Base-by-base conservation (phyloP, 768 basidiomycete species). In the Symmetrospora coprosmae region DNA sequence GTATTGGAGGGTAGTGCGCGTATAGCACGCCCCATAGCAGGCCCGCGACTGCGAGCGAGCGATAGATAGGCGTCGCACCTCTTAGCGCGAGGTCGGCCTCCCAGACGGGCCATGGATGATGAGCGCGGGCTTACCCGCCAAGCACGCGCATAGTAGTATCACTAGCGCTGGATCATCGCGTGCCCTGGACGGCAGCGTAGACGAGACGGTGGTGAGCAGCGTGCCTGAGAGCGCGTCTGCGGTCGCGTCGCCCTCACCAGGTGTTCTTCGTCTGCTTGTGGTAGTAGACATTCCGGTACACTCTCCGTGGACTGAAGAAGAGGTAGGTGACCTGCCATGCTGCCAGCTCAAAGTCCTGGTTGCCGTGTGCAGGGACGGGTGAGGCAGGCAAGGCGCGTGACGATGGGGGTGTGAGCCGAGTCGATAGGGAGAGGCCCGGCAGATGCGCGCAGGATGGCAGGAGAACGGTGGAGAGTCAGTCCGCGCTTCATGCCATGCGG, bases 271-370 rank as follows among this genome's bases (percentile, higher is more conserved):
- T 70, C 91, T 91, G 87, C 74, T 91, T 91, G 74, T 94, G 91
- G 70, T 91, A 94, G 72, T 96, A 97, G 6, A 94, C 91, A 73
- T 96, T 92, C 49, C 89, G 83, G 73, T 94, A 90, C 84, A 97
- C 91, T 80, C 88, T 79, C 70, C 84, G 79, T 0, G 92, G 92
- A 2, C 89, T 83, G 55, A 96, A 79, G 71, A 89, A 91, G 2
- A 96, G 77, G 75, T 94, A 94, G 9, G 86, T 89, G 59, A 97
- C 73, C 71, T 94, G 89, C 89, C 91, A 96, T 30, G 87, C 84
- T 11, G 92, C 92, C 45, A 92, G 76, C 73, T 97, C 92, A 73
- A 96, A 94, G 73, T 97, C 92, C 91, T 96, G 70, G 7, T 47
- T n/a, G n/a, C n/a, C n/a, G n/a, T n/a, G n/a, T n/a, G n/a, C n/a